Evolutionary conservation across 75 land plant species (phyloP).

Genomic region (Gnetum montanum): DNA sequence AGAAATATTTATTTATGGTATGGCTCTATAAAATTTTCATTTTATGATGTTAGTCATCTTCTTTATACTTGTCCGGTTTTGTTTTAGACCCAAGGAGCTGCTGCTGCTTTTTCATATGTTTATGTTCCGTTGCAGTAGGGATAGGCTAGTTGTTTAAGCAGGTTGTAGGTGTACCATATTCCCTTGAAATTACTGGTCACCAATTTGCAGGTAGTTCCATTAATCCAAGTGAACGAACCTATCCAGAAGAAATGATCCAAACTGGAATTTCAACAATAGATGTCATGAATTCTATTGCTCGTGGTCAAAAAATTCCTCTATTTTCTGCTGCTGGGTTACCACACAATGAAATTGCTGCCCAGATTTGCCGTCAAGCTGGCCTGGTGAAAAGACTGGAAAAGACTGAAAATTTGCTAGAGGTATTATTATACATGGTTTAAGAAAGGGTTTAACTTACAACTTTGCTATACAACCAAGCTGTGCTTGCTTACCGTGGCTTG

Average conservation of each 20-base stretch:
- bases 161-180: too few relatives aligned
- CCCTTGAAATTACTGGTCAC: too few relatives aligned
- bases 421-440: not conserved
- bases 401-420: slow-evolving; percentile 64
- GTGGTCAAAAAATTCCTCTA: slow-evolving; percentile 97
- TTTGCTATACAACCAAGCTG: not conserved
- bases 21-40: too few relatives aligned
- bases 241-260: slow-evolving; percentile 99
- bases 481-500: not conserved
- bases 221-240: slow-evolving; percentile 97
- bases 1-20: too few relatives aligned
- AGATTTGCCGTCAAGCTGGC: slow-evolving; percentile 95
- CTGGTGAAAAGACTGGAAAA: slow-evolving; percentile 85
- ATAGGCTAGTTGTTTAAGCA: too few relatives aligned
- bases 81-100: not conserved
- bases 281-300: slow-evolving; percentile 97
- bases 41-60: too few relatives aligned
- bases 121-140: not conserved
- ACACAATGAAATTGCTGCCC: slow-evolving; percentile 99
- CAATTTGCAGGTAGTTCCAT: slow-evolving; percentile 94
- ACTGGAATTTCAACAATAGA: slow-evolving; percentile 97
- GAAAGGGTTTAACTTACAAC: too few relatives aligned
- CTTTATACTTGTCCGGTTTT: too few relatives aligned
- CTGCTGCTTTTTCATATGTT: not conserved
- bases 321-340: slow-evolving; percentile 98